phyloP scores from a whole-genome alignment of 1,284 basidiomycete genomes.

The Ustilago shanxiensis region DNA sequence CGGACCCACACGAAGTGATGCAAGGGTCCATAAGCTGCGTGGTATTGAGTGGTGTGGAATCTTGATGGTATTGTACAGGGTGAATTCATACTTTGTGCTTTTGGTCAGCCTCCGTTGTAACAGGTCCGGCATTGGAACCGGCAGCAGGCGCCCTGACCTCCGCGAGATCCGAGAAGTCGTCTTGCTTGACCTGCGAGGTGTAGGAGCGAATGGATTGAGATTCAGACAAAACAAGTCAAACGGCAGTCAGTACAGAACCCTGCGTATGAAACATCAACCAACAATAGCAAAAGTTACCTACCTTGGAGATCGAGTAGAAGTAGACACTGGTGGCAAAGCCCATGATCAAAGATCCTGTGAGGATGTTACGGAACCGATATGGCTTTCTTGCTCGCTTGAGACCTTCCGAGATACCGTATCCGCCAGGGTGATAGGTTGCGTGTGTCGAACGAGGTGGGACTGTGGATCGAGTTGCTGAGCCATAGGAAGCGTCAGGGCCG shows the following conservation, averaged over 20 bases:
- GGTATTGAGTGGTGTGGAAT: neutral
- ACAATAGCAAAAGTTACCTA: constrained; percentile 14
- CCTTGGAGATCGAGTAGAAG: constrained; percentile 82
- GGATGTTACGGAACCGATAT: constrained; percentile 81
- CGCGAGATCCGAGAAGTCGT: constrained; percentile 62
- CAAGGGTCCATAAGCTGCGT: neutral
- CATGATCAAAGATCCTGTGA: constrained; percentile 81
- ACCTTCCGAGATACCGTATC: constrained; percentile 63
- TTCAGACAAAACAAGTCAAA: neutral
- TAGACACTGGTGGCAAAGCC: constrained; percentile 87
- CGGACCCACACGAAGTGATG: too few relatives aligned
- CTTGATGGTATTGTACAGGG: neutral
- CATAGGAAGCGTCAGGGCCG: constrained; percentile 19
- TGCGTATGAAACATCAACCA: neutral
- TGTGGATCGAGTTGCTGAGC: constrained; percentile 44
- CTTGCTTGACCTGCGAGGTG: constrained; percentile 57
- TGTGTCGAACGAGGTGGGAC: constrained; percentile 55
- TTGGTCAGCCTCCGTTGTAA: constrained; percentile 47
- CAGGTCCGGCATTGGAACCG: constrained; percentile 20
- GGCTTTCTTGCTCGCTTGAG: constrained; percentile 87
- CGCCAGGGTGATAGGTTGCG: constrained; percentile 56
- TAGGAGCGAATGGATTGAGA: neutral
- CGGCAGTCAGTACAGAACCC: neutral
- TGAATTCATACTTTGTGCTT: constrained; percentile 39
- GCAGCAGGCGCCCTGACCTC: constrained; percentile 48